Conservation (phyloP, 2,329 filamentous ascomycete species). For the Orbilia javanica region DNA sequence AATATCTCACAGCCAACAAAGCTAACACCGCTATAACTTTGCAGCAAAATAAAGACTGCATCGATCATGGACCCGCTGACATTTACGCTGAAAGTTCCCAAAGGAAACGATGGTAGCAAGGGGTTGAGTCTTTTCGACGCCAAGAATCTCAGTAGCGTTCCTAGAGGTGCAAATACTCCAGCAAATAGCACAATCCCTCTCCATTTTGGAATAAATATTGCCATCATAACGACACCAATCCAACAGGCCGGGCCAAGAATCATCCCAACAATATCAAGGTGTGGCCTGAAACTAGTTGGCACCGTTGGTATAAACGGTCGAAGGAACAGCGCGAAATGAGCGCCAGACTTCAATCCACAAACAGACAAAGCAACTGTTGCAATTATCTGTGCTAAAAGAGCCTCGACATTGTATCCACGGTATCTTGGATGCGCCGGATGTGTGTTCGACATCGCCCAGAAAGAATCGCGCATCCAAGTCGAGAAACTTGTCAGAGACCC, state of each 20-base stretch:
- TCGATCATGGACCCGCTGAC: slow-evolving; percentile 80
- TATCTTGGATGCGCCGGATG: slow-evolving; percentile 71
- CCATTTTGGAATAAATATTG: slow-evolving; percentile 82
- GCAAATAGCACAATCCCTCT: slow-evolving; percentile 81
- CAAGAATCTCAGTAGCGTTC: slow-evolving; percentile 82
- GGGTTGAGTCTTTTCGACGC: slow-evolving; percentile 78
- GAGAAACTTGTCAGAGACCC: slow-evolving; percentile 93
- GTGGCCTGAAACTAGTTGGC: slow-evolving; percentile 72
- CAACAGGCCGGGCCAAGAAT: slow-evolving; percentile 79
- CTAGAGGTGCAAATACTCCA: slow-evolving; percentile 83
- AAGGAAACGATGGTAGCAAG: slow-evolving; percentile 76
- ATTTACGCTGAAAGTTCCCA: slow-evolving; percentile 89
- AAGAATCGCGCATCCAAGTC: slow-evolving; percentile 82
- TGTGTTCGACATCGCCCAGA: slow-evolving; percentile 81
- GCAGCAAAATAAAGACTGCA: slow-evolving; percentile 72
- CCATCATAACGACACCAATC: slow-evolving; percentile 80
- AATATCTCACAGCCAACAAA: slow-evolving; percentile 76
- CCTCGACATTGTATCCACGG: slow-evolving; percentile 85
- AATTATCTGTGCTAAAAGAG: slow-evolving; percentile 80
- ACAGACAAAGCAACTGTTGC: slow-evolving; percentile 78
- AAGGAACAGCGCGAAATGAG: slow-evolving; percentile 75
- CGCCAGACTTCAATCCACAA: slow-evolving; percentile 77
- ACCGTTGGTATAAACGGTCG: slow-evolving; percentile 70
- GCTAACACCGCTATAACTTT: slow-evolving; percentile 67
- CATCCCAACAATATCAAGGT: slow-evolving; percentile 75